Percentiles rank a stretch among this genome's conserved stretches.
phyloP scores from a whole-genome alignment of 2,329 filamentous ascomycete genomes.

The Colletotrichum orchidophilum region DNA sequence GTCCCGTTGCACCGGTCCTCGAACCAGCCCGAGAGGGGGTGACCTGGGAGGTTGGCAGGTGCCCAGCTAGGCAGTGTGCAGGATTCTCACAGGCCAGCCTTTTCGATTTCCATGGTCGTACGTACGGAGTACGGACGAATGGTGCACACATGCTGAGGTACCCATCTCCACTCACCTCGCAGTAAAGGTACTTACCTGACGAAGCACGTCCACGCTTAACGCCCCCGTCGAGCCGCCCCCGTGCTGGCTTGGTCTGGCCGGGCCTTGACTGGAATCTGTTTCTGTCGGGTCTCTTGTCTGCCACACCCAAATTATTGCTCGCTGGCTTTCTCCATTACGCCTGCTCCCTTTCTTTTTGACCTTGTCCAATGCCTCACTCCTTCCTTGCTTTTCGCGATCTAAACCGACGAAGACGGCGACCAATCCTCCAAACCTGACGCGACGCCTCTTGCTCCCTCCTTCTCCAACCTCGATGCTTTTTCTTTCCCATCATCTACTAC shows the following conservation, averaged over 20 bases:
- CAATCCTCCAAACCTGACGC: slow-evolving; percentile 1
- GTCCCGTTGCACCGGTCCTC: neutral
- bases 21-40: too few relatives aligned
- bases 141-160: neutral
- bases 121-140: too few relatives aligned
- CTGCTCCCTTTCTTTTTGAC: slow-evolving; percentile 22
- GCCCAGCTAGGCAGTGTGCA: neutral
- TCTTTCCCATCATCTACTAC: slow-evolving; percentile 25
- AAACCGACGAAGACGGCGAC: slow-evolving; percentile 18
- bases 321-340: slow-evolving; percentile 14
- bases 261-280: slow-evolving; percentile 36
- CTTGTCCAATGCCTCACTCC: slow-evolving; percentile 26
- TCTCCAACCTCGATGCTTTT: slow-evolving; percentile 29
- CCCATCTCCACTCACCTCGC: neutral
- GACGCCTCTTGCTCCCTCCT: slow-evolving; percentile 19
- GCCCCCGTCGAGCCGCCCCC: slow-evolving; percentile 23
- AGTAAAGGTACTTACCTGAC: neutral
- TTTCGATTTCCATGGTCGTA: neutral
- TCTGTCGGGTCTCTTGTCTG: slow-evolving; percentile 41
- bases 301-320: slow-evolving; percentile 33
- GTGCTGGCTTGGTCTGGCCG: slow-evolving; percentile 26
- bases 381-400: slow-evolving; percentile 31
- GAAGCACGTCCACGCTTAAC: slow-evolving; percentile 15
- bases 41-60: neutral
- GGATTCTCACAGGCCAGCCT: slow-evolving; percentile 17